Base-by-base conservation (phyloP, 2,329 filamentous ascomycete genomes). In the Colletotrichum phormii region DNA sequence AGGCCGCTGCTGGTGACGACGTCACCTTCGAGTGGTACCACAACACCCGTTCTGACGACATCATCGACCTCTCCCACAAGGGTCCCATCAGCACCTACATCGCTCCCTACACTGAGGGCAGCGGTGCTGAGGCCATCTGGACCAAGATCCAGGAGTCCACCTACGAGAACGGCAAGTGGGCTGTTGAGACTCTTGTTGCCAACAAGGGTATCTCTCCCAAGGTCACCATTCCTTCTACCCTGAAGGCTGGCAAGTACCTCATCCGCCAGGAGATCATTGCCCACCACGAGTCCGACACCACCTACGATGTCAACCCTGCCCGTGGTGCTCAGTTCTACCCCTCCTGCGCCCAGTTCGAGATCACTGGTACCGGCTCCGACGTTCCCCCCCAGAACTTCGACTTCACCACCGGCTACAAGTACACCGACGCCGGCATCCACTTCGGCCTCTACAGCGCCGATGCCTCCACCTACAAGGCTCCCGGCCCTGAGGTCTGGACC, bases 261-360 rank as follows among this genome's bases (percentile, higher is more conserved):
- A 77, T 89, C 75, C 86, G 88, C 66, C 86, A 89, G 78, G 87
- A 89, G 79, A 88, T 88, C 78, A 88, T 89, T 71, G 88, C 82
- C 63, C 86, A 85, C 60, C 88, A 89, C 81, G 84, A 84, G 75
- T 83, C 85, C 46, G 79, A 80, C 2, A 78, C 81, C 31, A 72
- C 78, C 66, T 80, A 73, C 77, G 67, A 74, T 57, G 62, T 61
- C 37, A 78, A 82, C 78, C 71, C 78, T 11, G 78, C 78, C 66
- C 81, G 86, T 74, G 86, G 86, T 29, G 85, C 86, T 64, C 86
- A 88, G 80, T 88, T 88, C 80, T 89, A 89, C 81, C 87, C 88
- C 69, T 85, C 86, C 75, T 89, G 91, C 80, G 83, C 90, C 76
- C 91, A 92, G 84, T 78, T 92, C 74, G 85, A 90, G 78, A 82